Evolutionary conservation across 805 yeast species (phyloP).

Genomic region (Sugiyamaella marilandica): DNA sequence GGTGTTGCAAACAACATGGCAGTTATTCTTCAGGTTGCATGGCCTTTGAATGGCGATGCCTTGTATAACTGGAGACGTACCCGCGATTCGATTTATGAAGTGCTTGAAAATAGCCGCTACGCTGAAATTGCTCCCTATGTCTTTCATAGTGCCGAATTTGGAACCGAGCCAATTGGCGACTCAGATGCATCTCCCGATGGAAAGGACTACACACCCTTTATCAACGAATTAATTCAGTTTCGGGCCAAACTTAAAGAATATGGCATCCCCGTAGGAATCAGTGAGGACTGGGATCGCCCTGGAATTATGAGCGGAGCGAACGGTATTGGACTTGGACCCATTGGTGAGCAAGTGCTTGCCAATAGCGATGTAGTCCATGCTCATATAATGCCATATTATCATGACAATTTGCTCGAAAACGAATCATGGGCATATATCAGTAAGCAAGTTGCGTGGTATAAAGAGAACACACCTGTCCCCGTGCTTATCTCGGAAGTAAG

Average conservation of each 20-base stretch:
- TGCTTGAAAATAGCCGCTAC: neutral
- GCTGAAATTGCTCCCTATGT: conserved; percentile 4
- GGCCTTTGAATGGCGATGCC: conserved; percentile 5
- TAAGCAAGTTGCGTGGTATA: conserved; percentile 1
- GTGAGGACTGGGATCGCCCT: conserved; percentile 9
- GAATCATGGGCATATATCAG: conserved; percentile 6
- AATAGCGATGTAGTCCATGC: conserved; percentile 8
- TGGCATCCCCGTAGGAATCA: conserved; percentile 8
- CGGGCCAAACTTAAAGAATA: neutral
- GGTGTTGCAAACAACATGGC: conserved; percentile 7
- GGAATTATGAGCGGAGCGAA: conserved; percentile 5
- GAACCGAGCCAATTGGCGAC: conserved; percentile 6
- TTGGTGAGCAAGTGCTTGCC: neutral
- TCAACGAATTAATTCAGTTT: conserved; percentile 1
- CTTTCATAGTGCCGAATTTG: conserved; percentile 8
- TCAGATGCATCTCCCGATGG: conserved; percentile 5
- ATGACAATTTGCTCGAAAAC: neutral
- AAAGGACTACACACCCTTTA: conserved; percentile 5
- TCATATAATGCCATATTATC: conserved; percentile 7
- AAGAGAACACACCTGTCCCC: conserved; percentile 3
- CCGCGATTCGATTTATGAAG: conserved; percentile 1
- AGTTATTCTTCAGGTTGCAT: conserved; percentile 5
- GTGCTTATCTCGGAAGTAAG: conserved; percentile 5
- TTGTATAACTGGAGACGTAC: conserved; percentile 2
- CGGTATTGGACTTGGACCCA: conserved; percentile 2